A percentile compares a stretch with the other conserved stretches of the same genome.
Evolutionary conservation across 108 stramenopile genomes (phyloP).

Genomic region (Conticribra guillardii): DNA sequence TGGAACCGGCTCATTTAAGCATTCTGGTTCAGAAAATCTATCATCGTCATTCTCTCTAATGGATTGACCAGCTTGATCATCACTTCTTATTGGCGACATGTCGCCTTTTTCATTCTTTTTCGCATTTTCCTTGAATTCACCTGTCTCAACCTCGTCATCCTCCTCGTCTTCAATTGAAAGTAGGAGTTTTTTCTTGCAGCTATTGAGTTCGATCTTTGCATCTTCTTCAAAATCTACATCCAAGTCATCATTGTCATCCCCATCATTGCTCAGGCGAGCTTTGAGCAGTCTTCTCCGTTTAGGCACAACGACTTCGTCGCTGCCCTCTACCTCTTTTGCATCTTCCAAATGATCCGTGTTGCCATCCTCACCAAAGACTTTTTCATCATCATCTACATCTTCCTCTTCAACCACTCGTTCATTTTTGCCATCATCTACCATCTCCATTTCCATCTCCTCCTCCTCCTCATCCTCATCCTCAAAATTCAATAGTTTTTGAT

Average conservation of each 20-base stretch:
- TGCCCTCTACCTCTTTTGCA: background rate
- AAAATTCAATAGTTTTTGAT: constrained; percentile 15
- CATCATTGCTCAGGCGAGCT: background rate
- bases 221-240: constrained; percentile 20
- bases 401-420: background rate
- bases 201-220: background rate
- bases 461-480: constrained; percentile 1
- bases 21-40: too few species aligned
- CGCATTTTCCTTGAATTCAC: background rate
- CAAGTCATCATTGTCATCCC: constrained; percentile 9
- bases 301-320: too few species aligned
- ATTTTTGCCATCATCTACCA: constrained; percentile 3
- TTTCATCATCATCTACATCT: background rate
- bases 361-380: background rate
- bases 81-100: background rate
- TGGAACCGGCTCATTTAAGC: too few species aligned
- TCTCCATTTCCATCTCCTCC: background rate
- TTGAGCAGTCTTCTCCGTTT: constrained; percentile 6
- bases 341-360: constrained; percentile 15
- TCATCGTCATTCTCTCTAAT: too few species aligned
- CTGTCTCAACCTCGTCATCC: background rate
- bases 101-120: constrained; percentile 3
- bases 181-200: constrained; percentile 23
- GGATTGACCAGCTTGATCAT: too few species aligned
- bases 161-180: constrained; percentile 20